phyloP scores from a whole-genome alignment of 495 filamentous ascomycete species.

The Hamigera avellanea region DNA sequence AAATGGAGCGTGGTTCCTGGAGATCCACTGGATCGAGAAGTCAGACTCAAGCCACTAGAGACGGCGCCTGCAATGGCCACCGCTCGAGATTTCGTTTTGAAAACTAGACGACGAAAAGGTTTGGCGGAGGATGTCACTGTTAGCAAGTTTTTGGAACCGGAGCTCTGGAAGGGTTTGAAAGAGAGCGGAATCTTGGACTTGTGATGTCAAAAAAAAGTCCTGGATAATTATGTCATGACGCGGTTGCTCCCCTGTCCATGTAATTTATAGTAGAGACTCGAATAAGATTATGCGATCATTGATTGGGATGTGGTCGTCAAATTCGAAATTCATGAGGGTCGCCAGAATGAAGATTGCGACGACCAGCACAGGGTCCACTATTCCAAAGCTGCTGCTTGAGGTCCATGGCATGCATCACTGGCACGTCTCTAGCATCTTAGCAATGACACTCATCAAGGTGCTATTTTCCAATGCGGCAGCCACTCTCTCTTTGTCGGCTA shows the following conservation, averaged over 20 bases:
- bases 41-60: conserved; percentile 72
- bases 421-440: conserved; percentile 89
- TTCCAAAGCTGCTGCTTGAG: too few relatives aligned
- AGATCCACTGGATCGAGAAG: conserved; percentile 82
- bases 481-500: conserved; percentile 92
- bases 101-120: conserved; percentile 88
- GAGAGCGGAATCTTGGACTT: conserved; percentile 82
- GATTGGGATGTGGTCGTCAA: too few relatives aligned
- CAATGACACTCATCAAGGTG: conserved; percentile 73
- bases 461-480: conserved; percentile 91
- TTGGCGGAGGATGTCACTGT: conserved; percentile 92
- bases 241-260: too few relatives aligned
- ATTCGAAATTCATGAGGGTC: too few relatives aligned
- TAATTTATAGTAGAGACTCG: too few relatives aligned
- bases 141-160: conserved; percentile 89
- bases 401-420: conserved; percentile 17
- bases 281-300: too few relatives aligned
- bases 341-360: too few relatives aligned
- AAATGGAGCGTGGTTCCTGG: conserved; percentile 92
- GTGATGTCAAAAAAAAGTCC: conserved; percentile 13
- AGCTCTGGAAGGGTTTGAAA: conserved; percentile 77
- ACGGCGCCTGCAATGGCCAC: conserved; percentile 77
- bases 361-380: too few relatives aligned
- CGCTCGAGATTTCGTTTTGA: conserved; percentile 89
- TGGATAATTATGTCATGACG: conserved; percentile 3